Conservation (phyloP, 2,329 filamentous ascomycete genomes). For the Colletotrichum sp. region DNA sequence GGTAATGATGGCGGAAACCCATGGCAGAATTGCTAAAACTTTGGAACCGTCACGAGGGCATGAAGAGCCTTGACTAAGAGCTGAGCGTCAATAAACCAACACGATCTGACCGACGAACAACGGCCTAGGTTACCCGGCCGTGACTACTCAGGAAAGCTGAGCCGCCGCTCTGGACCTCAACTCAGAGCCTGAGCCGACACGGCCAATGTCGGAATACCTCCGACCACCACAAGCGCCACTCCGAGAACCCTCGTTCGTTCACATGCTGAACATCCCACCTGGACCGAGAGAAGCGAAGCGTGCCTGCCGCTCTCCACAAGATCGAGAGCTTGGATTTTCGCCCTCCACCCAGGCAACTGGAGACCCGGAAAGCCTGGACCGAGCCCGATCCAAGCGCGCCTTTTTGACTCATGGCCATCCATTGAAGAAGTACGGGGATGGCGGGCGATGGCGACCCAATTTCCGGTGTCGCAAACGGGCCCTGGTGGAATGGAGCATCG, state of each 20-base stretch:
- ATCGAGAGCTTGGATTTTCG: neutral
- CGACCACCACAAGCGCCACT: neutral
- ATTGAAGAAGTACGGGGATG: neutral
- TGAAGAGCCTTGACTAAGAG: neutral
- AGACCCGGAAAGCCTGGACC: neutral
- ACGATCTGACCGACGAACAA: neutral
- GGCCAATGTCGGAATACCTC: neutral
- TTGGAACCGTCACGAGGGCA: neutral
- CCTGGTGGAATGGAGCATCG: neutral
- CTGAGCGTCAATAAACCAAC: neutral
- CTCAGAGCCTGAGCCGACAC: neutral
- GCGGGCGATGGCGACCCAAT: neutral
- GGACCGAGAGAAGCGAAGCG: neutral
- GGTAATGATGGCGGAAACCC: neutral
- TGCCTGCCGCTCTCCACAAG: neutral
- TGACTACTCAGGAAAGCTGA: neutral
- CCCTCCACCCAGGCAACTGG: neutral
- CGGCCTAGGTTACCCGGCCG: fast-evolving
- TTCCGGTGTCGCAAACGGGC: neutral
- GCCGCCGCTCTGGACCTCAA: neutral
- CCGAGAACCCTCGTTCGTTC: neutral
- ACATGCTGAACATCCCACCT: neutral
- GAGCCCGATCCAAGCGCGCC: neutral
- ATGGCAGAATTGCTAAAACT: neutral
- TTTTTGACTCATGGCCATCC: neutral